Percentiles rank a stretch among this genome's conserved stretches.
These are phyloP conservation scores for Erythrobasidium yunnanense DNA, from an alignment of 768 basidiomycete genomes.

Conservation along the genomic window DNA sequence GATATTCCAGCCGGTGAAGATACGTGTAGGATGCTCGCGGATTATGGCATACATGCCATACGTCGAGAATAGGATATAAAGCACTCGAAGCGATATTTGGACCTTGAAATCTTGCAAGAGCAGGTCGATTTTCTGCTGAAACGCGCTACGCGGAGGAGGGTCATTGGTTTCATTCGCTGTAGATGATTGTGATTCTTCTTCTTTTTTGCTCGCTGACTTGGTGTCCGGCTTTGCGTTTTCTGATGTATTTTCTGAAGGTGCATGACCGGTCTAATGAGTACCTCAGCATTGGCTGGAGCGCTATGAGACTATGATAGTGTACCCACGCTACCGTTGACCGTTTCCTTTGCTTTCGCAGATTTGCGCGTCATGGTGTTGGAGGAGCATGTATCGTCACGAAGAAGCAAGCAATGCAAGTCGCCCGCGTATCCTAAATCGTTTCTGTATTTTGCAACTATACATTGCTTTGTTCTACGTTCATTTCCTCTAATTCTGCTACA, in stretches of 20 bases:
- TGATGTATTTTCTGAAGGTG: too few relatives aligned
- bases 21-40: constrained; percentile 10
- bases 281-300: too few relatives aligned
- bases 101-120: neutral
- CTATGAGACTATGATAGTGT: too few relatives aligned
- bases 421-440: too few relatives aligned
- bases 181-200: neutral
- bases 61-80: constrained; percentile 11
- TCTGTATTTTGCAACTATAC: too few relatives aligned
- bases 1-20: constrained; percentile 10
- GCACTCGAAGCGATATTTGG: neutral
- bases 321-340: too few relatives aligned
- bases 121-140: neutral
- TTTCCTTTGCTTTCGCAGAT: too few relatives aligned
- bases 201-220: neutral
- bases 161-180: neutral
- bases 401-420: too few relatives aligned
- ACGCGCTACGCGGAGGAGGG: neutral
- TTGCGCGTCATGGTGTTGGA: too few relatives aligned
- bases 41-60: constrained; percentile 4
- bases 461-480: too few relatives aligned
- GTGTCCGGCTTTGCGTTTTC: neutral
- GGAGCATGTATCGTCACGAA: too few relatives aligned
- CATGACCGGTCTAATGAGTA: too few relatives aligned
- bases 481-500: neutral